phyloP scores from a whole-genome alignment of 345 rosid genomes.

The Eucalyptus regnans region DNA sequence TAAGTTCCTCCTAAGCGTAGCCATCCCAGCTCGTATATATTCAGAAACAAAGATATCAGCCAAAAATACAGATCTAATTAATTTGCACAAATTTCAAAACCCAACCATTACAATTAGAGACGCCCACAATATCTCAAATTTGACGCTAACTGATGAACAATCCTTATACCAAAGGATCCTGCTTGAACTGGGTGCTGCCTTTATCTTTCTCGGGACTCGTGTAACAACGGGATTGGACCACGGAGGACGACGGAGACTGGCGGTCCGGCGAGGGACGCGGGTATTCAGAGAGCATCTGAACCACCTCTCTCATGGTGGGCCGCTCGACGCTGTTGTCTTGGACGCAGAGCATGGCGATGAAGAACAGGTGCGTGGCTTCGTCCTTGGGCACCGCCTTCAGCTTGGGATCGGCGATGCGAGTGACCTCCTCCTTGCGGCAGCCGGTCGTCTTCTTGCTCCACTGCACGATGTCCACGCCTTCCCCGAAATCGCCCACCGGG shows the following conservation, averaged over 20 bases:
- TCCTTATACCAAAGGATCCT: not conserved
- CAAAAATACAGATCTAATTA: not conserved
- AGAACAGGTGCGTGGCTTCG: slow-evolving; percentile 75
- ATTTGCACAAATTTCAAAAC: slow-evolving; percentile 6
- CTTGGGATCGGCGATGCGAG: slow-evolving; percentile 47
- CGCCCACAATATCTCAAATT: not conserved
- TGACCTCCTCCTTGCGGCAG: slow-evolving; percentile 48
- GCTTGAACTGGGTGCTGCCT: not conserved
- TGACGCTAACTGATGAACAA: not conserved
- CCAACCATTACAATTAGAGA: not conserved
- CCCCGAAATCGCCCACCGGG: slow-evolving; percentile 80
- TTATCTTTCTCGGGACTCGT: slow-evolving; percentile 7
- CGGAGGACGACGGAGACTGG: slow-evolving; percentile 1
- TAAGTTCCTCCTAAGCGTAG: not conserved
- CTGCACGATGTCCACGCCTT: slow-evolving; percentile 82
- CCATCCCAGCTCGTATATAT: not conserved
- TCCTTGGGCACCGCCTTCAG: slow-evolving; percentile 36
- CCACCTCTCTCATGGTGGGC: slow-evolving; percentile 92
- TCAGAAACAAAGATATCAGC: not conserved
- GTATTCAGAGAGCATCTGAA: slow-evolving; percentile 63
- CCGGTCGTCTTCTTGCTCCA: slow-evolving; percentile 61
- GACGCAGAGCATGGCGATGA: slow-evolving; percentile 75
- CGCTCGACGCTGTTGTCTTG: slow-evolving; percentile 91
- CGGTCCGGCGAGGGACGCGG: not conserved
- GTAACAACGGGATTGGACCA: not conserved